A percentile compares a stretch with the other conserved stretches of the same genome.
These are phyloP conservation scores for Laburnicola sp. DNA, from an alignment of 2,329 filamentous ascomycete genomes.

Conservation along the genomic window DNA sequence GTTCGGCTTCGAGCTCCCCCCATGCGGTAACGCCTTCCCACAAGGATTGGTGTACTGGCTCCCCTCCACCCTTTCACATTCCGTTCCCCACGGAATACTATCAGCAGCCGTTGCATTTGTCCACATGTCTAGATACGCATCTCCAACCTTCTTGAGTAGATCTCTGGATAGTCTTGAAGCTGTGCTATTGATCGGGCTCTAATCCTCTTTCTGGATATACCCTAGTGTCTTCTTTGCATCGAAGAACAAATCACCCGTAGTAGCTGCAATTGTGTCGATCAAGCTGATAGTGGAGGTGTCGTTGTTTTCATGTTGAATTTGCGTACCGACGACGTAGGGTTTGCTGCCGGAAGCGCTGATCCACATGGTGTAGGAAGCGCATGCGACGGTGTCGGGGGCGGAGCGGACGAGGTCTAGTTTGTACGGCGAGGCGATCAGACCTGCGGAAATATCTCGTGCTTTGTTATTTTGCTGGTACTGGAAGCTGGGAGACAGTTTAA, in stretches of 20 bases:
- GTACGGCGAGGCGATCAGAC: conserved; percentile 23
- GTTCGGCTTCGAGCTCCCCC: conserved; percentile 32
- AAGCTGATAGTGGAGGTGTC: conserved; percentile 27
- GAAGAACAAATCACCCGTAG: conserved; percentile 37
- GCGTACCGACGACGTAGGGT: conserved; percentile 34
- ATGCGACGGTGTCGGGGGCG: conserved; percentile 28
- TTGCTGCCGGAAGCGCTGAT: conserved; percentile 27
- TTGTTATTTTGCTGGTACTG: conserved; percentile 39
- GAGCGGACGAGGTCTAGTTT: conserved; percentile 32
- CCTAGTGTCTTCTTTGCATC: conserved; percentile 31
- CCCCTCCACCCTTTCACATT: conserved; percentile 36
- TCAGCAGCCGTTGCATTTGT: conserved; percentile 33
- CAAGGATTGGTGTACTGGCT: conserved; percentile 30
- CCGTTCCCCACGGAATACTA: conserved; percentile 33
- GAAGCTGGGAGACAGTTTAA: conserved; percentile 31
- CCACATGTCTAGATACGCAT: conserved; percentile 40
- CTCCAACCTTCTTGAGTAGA: conserved; percentile 30
- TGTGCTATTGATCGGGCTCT: conserved; percentile 22
- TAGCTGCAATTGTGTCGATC: conserved; percentile 35
- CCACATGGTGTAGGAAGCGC: conserved; percentile 37
- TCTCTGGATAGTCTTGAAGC: conserved; percentile 28
- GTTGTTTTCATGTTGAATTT: conserved; percentile 28
- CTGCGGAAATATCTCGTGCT: conserved; percentile 24
- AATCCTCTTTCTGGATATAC: conserved; percentile 33
- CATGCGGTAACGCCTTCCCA: conserved; percentile 25